Evolutionary conservation across 495 filamentous ascomycete species (phyloP).

Genomic region (Venustampulla echinocandica): DNA sequence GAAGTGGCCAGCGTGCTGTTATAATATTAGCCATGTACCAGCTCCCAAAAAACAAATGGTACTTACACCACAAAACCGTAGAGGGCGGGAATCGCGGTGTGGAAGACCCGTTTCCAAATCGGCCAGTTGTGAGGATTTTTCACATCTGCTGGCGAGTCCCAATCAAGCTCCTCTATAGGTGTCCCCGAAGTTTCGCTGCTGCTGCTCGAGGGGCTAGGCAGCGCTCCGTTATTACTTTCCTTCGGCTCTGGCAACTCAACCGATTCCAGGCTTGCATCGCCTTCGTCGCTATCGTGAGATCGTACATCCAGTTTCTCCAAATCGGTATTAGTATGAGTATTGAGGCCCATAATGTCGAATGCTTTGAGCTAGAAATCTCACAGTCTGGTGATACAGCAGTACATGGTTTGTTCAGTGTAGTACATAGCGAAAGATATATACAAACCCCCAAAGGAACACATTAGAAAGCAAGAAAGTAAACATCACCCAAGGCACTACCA

Average conservation of each 20-base stretch:
- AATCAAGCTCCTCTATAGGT: slow-evolving; percentile 1
- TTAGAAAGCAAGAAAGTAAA: no score
- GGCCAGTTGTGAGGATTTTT: slow-evolving; percentile 37
- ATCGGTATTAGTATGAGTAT: no score
- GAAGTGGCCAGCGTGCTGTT: slow-evolving; percentile 14
- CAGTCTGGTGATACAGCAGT: no score
- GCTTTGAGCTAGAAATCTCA: no score
- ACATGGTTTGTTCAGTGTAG: no score
- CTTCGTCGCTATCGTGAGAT: no score
- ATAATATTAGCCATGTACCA: neutral
- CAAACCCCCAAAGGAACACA: no score
- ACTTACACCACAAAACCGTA: slow-evolving; percentile 30
- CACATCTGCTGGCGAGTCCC: slow-evolving; percentile 24
- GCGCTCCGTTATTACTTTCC: neutral
- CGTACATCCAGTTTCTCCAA: no score
- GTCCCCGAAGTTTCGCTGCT: neutral
- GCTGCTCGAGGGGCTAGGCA: neutral
- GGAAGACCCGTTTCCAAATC: slow-evolving; percentile 24
- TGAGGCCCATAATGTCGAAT: no score
- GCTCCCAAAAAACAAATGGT: neutral
- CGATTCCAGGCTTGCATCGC: neutral
- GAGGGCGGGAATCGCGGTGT: slow-evolving; percentile 28
- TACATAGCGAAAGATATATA: no score
- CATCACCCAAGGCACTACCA: no score
- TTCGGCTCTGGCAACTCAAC: neutral